Conservation (phyloP, 208 protist genomes). For the Blechomonas ayalai region DNA sequence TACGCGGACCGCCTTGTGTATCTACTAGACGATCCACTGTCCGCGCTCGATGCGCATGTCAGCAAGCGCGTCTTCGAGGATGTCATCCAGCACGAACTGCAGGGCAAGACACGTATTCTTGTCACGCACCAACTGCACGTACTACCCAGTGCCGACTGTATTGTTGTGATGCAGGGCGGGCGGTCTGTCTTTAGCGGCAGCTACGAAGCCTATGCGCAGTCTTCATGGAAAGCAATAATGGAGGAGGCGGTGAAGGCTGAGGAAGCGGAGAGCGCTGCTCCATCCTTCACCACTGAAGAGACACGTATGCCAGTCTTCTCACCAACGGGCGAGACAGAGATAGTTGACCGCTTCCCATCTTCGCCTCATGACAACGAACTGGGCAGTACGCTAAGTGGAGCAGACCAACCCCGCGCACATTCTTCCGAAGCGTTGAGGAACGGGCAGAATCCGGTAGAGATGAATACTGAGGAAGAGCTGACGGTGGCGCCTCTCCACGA, state of each 20-base stretch:
- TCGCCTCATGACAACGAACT: too few species aligned
- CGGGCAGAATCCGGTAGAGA: too few species aligned
- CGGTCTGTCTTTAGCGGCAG: constrained; percentile 35
- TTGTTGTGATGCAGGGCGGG: constrained; percentile 73
- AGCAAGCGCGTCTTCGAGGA: constrained; percentile 35
- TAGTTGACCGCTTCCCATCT: too few species aligned
- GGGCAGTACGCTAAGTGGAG: too few species aligned
- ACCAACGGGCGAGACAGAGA: too few species aligned
- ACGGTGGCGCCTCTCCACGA: too few species aligned
- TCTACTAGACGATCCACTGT: constrained; percentile 84
- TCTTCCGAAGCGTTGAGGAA: too few species aligned
- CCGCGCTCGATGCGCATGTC: constrained; percentile 82
- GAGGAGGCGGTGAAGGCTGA: neutral
- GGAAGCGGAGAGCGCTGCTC: neutral
- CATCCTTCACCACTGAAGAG: too few species aligned
- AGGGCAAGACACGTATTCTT: constrained; percentile 56
- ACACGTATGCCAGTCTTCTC: too few species aligned
- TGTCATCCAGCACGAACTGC: constrained; percentile 35
- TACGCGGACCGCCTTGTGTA: constrained; percentile 58
- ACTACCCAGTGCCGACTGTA: constrained; percentile 60
- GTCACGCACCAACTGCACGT: constrained; percentile 88
- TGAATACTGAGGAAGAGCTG: too few species aligned
- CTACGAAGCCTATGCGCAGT: constrained; percentile 21
- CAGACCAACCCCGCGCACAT: too few species aligned
- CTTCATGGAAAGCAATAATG: neutral